phyloP scores from a whole-genome alignment of 192 early-diverging fungal species.

The Coemansia sp. region DNA sequence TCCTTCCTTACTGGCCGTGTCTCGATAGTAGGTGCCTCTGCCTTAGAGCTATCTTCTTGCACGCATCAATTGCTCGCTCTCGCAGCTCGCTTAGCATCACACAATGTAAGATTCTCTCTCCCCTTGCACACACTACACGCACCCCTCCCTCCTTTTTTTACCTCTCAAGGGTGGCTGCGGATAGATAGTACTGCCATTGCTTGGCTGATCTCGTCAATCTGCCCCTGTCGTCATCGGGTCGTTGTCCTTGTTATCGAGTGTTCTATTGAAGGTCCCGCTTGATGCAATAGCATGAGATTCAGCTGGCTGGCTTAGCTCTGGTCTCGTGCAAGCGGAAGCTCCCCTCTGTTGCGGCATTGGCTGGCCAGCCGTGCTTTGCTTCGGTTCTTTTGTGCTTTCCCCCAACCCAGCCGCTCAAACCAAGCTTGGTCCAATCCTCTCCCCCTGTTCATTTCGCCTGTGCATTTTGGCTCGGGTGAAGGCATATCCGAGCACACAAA shows the following conservation, averaged over 20 bases:
- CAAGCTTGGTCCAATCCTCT: neutral
- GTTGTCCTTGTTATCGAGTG: neutral
- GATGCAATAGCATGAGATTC: conserved; percentile 4
- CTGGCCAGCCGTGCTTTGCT: neutral
- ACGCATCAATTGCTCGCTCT: neutral
- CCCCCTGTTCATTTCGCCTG: neutral
- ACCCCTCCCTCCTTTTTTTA: neutral
- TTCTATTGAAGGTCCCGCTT: neutral
- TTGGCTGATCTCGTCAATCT: neutral
- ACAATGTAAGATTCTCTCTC: neutral
- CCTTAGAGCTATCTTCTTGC: no score
- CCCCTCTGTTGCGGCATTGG: neutral
- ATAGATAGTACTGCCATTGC: neutral
- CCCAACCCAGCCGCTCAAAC: conserved; percentile 3
- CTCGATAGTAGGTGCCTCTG: neutral
- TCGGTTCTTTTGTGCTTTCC: neutral
- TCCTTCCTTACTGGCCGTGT: no score
- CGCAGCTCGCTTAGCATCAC: neutral
- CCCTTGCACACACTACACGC: neutral
- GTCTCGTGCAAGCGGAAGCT: neutral
- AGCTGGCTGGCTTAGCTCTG: neutral
- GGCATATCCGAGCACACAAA: neutral
- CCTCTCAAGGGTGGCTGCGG: neutral
- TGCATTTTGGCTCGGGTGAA: neutral
- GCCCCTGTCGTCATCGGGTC: no score